phyloP scores from a whole-genome alignment of 371 early-diverging fungal species.

The Rhizomucor miehei region DNA sequence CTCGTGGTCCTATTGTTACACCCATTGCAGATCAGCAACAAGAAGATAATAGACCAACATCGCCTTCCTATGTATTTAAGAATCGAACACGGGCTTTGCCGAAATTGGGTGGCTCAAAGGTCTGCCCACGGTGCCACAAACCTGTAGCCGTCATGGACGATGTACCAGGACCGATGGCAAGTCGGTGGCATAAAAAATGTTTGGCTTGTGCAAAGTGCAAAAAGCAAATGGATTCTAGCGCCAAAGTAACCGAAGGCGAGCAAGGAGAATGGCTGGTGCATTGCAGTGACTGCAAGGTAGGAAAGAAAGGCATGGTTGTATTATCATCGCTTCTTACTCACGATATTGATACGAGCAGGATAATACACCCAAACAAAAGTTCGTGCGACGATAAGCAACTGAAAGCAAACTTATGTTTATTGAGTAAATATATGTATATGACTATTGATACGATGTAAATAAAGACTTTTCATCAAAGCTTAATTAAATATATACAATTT shows the following conservation, averaged over 20 bases:
- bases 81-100: constrained; percentile 24
- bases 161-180: constrained; percentile 52
- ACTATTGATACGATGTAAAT: too few species aligned
- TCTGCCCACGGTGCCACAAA: constrained; percentile 49
- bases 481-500: too few species aligned
- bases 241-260: constrained; percentile 40
- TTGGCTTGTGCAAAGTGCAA: constrained; percentile 47
- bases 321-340: too few species aligned
- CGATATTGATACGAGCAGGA: too few species aligned
- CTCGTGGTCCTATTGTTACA: too few species aligned
- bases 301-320: neutral
- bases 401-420: too few species aligned
- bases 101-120: constrained; percentile 53
- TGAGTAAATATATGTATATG: too few species aligned
- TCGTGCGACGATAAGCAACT: too few species aligned
- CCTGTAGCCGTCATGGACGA: constrained; percentile 59
- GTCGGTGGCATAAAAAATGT: constrained; percentile 64
- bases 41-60: too few species aligned
- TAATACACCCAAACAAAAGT: too few species aligned
- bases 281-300: constrained; percentile 45
- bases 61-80: constrained; percentile 9
- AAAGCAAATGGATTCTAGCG: constrained; percentile 58
- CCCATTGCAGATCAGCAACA: too few species aligned
- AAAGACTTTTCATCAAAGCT: too few species aligned
- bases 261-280: constrained; percentile 34